A percentile compares a stretch with the other conserved stretches of the same genome.
Conservation (phyloP, 2,329 filamentous ascomycete species). For the Emergomyces orientalis region DNA sequence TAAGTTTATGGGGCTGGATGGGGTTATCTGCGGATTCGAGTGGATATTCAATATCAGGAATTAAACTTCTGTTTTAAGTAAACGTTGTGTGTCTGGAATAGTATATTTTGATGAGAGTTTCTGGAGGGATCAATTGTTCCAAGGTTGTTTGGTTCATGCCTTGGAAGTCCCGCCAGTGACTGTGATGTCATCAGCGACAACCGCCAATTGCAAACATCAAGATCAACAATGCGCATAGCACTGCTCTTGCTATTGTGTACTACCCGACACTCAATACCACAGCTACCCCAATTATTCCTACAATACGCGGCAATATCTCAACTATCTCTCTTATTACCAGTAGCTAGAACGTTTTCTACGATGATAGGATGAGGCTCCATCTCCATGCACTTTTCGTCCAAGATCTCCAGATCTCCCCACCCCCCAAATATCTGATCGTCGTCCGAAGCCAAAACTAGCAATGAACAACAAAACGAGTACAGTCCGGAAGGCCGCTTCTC, state of each 20-base stretch:
- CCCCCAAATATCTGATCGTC: background rate
- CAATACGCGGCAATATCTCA: background rate
- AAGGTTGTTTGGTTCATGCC: too few species aligned
- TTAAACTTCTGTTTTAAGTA: background rate
- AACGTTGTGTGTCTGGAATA: background rate
- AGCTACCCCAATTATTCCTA: background rate
- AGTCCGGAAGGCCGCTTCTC: constrained; percentile 9
- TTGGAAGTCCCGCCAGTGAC: background rate
- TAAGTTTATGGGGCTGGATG: background rate
- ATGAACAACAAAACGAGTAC: background rate
- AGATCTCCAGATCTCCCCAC: background rate
- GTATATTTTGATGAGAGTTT: background rate
- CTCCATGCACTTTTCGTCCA: background rate
- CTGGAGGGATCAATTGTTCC: background rate
- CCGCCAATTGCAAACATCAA: background rate
- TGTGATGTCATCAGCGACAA: background rate
- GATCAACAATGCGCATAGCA: background rate
- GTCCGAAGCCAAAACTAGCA: background rate
- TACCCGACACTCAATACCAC: too few species aligned
- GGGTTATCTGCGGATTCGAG: background rate
- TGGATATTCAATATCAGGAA: background rate
- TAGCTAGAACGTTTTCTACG: background rate
- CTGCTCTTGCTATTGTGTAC: too few species aligned
- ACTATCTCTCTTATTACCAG: background rate
- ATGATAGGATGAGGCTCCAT: background rate